Base-by-base conservation (phyloP, 139 green algal species). In the Coccomyxa sp. region DNA sequence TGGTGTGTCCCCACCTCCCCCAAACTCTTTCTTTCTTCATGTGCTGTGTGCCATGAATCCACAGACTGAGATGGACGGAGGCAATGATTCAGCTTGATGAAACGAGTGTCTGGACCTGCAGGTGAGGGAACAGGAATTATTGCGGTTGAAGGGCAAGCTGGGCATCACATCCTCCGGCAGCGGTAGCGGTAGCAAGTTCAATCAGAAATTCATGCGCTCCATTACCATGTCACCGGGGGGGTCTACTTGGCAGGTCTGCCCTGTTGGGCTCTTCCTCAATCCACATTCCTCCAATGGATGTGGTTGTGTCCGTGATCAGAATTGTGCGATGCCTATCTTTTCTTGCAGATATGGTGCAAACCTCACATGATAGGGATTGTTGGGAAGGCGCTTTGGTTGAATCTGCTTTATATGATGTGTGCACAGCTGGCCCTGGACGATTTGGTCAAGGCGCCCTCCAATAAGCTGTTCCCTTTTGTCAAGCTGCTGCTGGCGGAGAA, bases 401-500 rank as follows among this genome's bases (percentile, higher is more conserved):
- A 71, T 71, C 21, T 15, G 63, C 63, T 28, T 28, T 71, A 9
- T 25, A 21, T 71, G 63, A 9, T 71, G 63, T 21, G 18, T 21
- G 10, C 9, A 71, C 21, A 71, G 63, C 18, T 25, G 4, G 71
- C 31, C 13, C 15, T 80, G 31, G 17, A 58, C 0, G 76, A 80
- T 25, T 3, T 80, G 31, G 76, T 28, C 30, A 80, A 80, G 76
- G 76, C 76, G 0, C 30, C 30, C 17, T 60, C 30, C 31, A n/a
- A 25, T 4, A 80, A 80, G 76, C 76, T 80, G 4, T 59, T 80
- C 31, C 76, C 76, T 1, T 31, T 80, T 28, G 16, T 80, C 16
- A 58, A 60, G 76, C 71, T 51, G 71, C 71, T 77, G 71, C 71
- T 77, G 27, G n/a, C 25, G 1, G 71, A 77, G 71, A 77, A 77